Base-by-base conservation (phyloP, 2,329 filamentous ascomycete genomes). In the Pseudogymnoascus sp. region DNA sequence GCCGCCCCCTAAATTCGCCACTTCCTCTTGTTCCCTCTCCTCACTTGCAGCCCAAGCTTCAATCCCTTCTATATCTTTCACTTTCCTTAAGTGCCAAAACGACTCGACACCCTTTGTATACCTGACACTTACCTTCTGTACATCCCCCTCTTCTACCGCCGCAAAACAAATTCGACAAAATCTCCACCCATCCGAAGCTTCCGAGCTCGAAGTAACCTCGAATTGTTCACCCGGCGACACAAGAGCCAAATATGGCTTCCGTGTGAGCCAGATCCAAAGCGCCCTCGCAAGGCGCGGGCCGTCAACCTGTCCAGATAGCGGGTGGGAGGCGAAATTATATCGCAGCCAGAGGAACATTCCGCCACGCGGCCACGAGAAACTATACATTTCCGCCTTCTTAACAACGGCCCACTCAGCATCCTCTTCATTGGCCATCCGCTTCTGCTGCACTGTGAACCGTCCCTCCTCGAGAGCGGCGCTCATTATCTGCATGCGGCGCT, bases 281-380 rank as follows among this genome's bases (percentile, higher is more conserved):
- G 86, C 88, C 13, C 75, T 76, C 2, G 82, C 76, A 0, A 95
- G 77, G 21, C 77, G 75, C 8, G 79, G 70, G 0, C 80, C 77
- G 57, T 79, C 74, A 18, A 88, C 74, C 39, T 75, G 70, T 23
- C 72, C 71, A 35, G 19, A 10, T 12, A 95, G 78, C 10, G 90
- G 89, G 69, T 96, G 91, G 1, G 77, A 76, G 59, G 86, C 81
- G 66, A 91, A 87, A 69, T 84, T 79, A 62, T 94, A 74, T 60
- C 82, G 79, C 3, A 95, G 68, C 92, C 92, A 96, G 60, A 95
- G 74, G 72, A 96, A 96, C 91, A 96, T 96, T 69, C 92, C 92
- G 34, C 86, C 92, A 26, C 88, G 82, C 0, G 92, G 91, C 79
- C 88, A 90, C 65, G 81, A 74, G 69, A 95, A 96, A 48, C 85